Conservation (phyloP, 1,284 basidiomycete species). For the Heterobasidion occidentale region DNA sequence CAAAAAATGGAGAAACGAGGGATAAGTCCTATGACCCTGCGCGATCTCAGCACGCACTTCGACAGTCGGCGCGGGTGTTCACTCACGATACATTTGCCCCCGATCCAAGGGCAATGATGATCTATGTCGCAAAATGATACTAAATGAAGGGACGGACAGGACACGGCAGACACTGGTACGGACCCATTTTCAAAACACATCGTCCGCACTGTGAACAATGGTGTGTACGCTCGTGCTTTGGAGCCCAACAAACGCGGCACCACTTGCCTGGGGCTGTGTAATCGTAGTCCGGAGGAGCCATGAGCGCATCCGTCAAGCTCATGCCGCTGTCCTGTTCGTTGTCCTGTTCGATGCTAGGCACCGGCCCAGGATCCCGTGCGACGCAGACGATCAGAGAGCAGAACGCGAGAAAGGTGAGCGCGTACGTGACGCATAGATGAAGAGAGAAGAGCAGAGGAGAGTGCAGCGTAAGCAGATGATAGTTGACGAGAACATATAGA, state of each 20-base stretch:
- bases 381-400: slow-evolving; percentile 67
- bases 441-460: slow-evolving; percentile 36
- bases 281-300: slow-evolving; percentile 34
- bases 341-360: slow-evolving; percentile 24
- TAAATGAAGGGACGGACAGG: slow-evolving; percentile 8
- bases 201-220: slow-evolving; percentile 74
- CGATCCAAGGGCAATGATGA: slow-evolving; percentile 88
- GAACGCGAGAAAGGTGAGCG: slow-evolving; percentile 57
- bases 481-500: slow-evolving; percentile 55
- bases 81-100: slow-evolving; percentile 69
- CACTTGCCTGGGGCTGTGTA: slow-evolving; percentile 51
- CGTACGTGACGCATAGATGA: slow-evolving; percentile 51
- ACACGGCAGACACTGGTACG: slow-evolving; percentile 17
- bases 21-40: slow-evolving; percentile 80
- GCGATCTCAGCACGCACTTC: not conserved
- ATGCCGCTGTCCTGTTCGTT: slow-evolving; percentile 36
- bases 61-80: not conserved
- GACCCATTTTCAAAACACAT: slow-evolving; percentile 84
- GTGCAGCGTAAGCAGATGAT: slow-evolving; percentile 49
- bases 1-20: slow-evolving; percentile 81
- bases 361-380: slow-evolving; percentile 65
- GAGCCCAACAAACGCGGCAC: slow-evolving; percentile 71
- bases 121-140: slow-evolving; percentile 35
- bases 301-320: slow-evolving; percentile 52
- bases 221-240: slow-evolving; percentile 79